Evolutionary conservation across 306 rosid species (phyloP).

Genomic region (Coriaria nepalensis): DNA sequence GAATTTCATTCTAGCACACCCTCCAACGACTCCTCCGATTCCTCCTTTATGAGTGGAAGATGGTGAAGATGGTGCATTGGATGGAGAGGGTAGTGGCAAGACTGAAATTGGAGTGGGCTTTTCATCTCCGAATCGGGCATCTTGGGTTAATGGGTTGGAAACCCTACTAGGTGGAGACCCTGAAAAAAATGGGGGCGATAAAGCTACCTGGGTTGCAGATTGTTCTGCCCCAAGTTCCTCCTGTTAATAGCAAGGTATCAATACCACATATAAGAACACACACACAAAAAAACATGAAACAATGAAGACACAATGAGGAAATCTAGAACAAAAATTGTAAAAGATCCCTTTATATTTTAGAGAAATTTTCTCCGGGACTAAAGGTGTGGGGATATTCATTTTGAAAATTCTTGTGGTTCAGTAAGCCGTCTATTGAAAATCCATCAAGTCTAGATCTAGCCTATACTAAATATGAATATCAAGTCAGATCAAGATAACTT

Average conservation of each 20-base stretch:
- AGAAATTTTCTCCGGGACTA: neutral
- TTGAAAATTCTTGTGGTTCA: no score
- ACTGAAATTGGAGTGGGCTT: conserved; percentile 18
- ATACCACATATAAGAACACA: no score
- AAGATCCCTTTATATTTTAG: neutral
- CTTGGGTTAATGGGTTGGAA: conserved; percentile 54
- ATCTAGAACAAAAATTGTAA: neutral
- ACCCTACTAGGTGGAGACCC: conserved; percentile 65
- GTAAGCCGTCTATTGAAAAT: no score
- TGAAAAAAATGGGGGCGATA: conserved; percentile 66
- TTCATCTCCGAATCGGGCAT: conserved; percentile 47
- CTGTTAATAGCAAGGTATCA: conserved; percentile 4
- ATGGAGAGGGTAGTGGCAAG: conserved; percentile 28
- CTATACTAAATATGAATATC: neutral
- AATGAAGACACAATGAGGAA: neutral
- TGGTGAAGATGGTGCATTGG: conserved; percentile 41
- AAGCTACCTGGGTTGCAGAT: conserved; percentile 29
- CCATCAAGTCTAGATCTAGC: neutral
- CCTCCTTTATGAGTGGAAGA: conserved; percentile 44
- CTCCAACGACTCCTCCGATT: no score
- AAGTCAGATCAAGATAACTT: neutral
- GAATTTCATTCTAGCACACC: conserved; percentile 47
- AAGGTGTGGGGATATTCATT: neutral
- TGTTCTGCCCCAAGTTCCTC: conserved; percentile 42
- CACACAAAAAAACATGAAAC: neutral